Conservation (phyloP, 164 flowering plant species). For the Litsea cubeba region DNA sequence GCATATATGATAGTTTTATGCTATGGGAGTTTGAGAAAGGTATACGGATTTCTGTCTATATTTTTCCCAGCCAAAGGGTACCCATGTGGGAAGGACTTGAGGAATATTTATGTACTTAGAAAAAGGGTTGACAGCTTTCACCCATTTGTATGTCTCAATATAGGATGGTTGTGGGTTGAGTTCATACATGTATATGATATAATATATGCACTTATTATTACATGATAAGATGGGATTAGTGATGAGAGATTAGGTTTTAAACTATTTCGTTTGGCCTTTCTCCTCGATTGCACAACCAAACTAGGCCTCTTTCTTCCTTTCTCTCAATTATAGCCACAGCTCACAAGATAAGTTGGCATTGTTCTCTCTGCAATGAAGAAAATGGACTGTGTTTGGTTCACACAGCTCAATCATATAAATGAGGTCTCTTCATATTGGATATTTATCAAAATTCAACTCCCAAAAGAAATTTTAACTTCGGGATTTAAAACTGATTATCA, state of each 20-base stretch:
- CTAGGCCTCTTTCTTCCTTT: not conserved
- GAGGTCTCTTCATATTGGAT: no score
- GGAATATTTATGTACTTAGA: not conserved
- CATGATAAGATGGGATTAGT: not conserved
- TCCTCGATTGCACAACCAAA: slow-evolving; percentile 5
- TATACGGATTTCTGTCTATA: not conserved
- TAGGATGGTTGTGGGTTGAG: not conserved
- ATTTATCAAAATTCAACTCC: no score
- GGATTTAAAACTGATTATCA: no score
- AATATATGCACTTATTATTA: not conserved
- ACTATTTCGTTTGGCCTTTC: not conserved
- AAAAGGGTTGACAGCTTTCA: not conserved
- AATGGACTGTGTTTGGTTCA: no score
- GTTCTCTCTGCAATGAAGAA: not conserved
- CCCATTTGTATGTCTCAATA: not conserved
- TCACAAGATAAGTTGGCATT: not conserved
- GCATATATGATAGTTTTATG: not conserved
- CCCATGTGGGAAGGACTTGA: not conserved
- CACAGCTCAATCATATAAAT: no score
- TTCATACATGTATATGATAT: not conserved
- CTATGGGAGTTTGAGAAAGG: slow-evolving; percentile 1
- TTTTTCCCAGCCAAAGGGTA: not conserved
- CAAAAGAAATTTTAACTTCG: no score
- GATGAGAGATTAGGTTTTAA: not conserved
- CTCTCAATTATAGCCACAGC: slow-evolving; percentile 9